Evolutionary conservation across 148 eudicot genomes (phyloP), one percentile per base, ranked within the genome.

Genomic region (Camellia granthamiana): DNA sequence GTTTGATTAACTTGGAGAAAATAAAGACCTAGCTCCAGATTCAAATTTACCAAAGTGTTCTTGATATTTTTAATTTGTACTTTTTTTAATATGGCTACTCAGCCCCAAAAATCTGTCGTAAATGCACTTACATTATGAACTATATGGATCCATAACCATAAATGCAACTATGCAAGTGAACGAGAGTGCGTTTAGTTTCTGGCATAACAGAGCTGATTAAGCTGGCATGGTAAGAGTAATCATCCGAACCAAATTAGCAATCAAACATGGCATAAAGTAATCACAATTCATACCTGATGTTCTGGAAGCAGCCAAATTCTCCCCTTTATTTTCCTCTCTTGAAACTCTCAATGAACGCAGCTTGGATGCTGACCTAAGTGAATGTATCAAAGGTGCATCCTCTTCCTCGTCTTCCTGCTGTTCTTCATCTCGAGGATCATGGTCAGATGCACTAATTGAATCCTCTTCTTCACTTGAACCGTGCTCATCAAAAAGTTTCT

Each of bases 381-480:
- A 89, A 68, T 88, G 87, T 83, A 94, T 92, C 77, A 97, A 78
- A 79, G 98, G 92, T 58, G 85, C 85, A 63, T 92, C 88, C 51
- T 94, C 98, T n/a, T 95, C 98, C 41, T 84, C 92, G 12, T 88
- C 94, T 51, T 85, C 88, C 74, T 87, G 90, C 83, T 86, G 88
- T 60, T 87, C 87, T 69, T 90, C 97, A 78, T 85, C 91, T 43
- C 85, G 88, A 77, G 88, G 93, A 81, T 92, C 95, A 43, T 87
- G 94, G 76, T 95, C 98, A 55, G 97, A 93, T 71, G 79, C 88
- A 80, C 97, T 90, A 68, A 94, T 89, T 75, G 84, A 81, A 79
- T 97, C 99, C 77, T 95, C 98, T 46, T 91, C 95, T 69, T 92
- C 99, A 81, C 99, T 92, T 38, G 99, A 92, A 85, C 86, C 87